phyloP scores from a whole-genome alignment of 768 basidiomycete species.

The Xerocomellus amylosporus region DNA sequence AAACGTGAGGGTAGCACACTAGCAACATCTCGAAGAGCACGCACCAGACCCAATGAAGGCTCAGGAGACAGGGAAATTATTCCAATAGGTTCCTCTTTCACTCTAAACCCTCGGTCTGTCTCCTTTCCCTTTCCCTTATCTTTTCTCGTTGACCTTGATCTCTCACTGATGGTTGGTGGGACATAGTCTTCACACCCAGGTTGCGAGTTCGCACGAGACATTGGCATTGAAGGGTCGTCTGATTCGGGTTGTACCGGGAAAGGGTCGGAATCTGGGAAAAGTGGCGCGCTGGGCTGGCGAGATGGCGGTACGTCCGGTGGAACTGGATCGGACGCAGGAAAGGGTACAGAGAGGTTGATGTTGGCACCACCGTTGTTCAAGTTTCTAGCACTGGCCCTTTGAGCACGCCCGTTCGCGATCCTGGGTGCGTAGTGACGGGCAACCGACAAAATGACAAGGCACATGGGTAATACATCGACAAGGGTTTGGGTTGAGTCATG shows the following conservation, averaged over 20 bases:
- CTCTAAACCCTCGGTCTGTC: slow-evolving; percentile 34
- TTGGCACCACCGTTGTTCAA: slow-evolving; percentile 46
- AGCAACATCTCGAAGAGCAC: slow-evolving; percentile 16
- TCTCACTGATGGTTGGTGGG: slow-evolving; percentile 22
- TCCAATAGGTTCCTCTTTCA: slow-evolving; percentile 45
- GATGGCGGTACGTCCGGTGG: slow-evolving; percentile 41
- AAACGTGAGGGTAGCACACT: slow-evolving; percentile 17
- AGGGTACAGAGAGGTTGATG: slow-evolving; percentile 29
- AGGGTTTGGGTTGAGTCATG: slow-evolving; percentile 26
- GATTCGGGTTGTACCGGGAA: slow-evolving; percentile 55
- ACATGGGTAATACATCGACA: slow-evolving; percentile 22
- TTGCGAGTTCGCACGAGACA: slow-evolving; percentile 63
- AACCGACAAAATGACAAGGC: slow-evolving; percentile 10
- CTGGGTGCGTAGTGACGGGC: slow-evolving; percentile 33
- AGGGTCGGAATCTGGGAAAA: slow-evolving; percentile 50
- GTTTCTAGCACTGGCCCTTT: slow-evolving; percentile 68
- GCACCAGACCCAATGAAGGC: slow-evolving; percentile 36
- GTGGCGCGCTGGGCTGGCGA: slow-evolving; percentile 38
- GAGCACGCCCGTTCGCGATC: slow-evolving; percentile 62
- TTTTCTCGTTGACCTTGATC: slow-evolving; percentile 29
- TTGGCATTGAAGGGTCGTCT: slow-evolving; percentile 47
- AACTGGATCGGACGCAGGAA: slow-evolving; percentile 34
- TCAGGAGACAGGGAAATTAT: slow-evolving; percentile 38
- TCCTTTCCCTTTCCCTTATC: slow-evolving; percentile 53
- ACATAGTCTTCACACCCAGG: slow-evolving; percentile 30